These are phyloP conservation scores for Picea glauca DNA, from an alignment of 75 land plant genomes.

Conservation along the genomic window DNA sequence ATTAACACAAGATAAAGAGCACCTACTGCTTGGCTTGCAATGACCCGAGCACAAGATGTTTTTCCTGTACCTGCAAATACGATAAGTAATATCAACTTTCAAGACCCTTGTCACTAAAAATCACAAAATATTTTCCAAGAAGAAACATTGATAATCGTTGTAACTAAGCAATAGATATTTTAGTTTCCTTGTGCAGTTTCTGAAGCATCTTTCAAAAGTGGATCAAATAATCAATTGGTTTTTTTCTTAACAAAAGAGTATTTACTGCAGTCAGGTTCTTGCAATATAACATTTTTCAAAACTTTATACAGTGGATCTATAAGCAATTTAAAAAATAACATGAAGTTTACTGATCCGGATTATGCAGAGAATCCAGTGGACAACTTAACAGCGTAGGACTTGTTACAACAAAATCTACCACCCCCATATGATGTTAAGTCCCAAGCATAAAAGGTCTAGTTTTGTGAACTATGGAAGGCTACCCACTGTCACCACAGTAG, in stretches of 20 bases:
- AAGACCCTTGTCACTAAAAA: neutral
- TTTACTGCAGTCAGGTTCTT: neutral
- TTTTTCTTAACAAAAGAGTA: neutral
- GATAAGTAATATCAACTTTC: neutral
- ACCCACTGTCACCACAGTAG: too few species aligned
- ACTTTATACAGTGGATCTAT: neutral
- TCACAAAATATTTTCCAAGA: neutral
- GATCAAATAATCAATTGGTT: neutral
- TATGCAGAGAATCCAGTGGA: too few species aligned
- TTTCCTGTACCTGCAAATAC: conserved; percentile 89
- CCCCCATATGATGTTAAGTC: too few species aligned
- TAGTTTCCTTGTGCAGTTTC: neutral
- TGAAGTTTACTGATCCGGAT: neutral
- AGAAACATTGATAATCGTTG: neutral
- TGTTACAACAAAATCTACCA: too few species aligned
- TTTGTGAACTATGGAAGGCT: too few species aligned
- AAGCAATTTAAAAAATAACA: neutral
- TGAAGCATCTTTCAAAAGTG: neutral
- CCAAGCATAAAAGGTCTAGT: too few species aligned
- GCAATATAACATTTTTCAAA: neutral
- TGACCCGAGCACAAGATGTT: conserved; percentile 96
- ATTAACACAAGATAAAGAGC: too few species aligned
- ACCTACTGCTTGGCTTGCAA: conserved; percentile 86
- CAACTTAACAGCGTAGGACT: too few species aligned
- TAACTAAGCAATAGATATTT: neutral